Evolutionary conservation across 345 rosid species (phyloP).

Genomic region (Adansonia digitata): DNA sequence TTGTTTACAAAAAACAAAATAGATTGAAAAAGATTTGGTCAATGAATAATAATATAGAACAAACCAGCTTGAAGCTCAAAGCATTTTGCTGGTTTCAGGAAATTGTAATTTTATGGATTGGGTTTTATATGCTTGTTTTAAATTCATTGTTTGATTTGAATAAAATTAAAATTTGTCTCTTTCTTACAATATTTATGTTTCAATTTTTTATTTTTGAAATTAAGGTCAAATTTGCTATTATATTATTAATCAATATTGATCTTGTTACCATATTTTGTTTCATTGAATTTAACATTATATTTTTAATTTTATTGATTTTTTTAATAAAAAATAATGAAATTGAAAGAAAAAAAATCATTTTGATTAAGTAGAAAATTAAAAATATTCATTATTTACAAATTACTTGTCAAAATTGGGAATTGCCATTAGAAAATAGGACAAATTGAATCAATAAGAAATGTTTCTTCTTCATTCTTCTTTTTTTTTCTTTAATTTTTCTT

Average conservation of each 20-base stretch:
- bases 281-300: not conserved
- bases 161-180: too few relatives aligned
- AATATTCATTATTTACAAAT: too few relatives aligned
- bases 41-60: not conserved
- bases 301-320: too few relatives aligned
- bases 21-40: slow-evolving; percentile 5
- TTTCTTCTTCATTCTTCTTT: too few relatives aligned
- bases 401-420: too few relatives aligned
- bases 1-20: slow-evolving; percentile 5
- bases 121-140: not conserved
- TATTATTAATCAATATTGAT: not conserved
- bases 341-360: too few relatives aligned
- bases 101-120: not conserved
- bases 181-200: too few relatives aligned
- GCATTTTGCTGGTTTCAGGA: not conserved
- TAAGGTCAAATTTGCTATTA: not conserved
- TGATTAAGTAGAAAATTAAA: too few relatives aligned
- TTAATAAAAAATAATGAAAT: not conserved
- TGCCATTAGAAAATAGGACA: too few relatives aligned
- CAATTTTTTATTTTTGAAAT: too few relatives aligned
- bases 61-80: not conserved
- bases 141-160: not conserved
- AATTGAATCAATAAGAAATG: too few relatives aligned
- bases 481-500: too few relatives aligned
- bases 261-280: not conserved